Conservation (phyloP, 257 asterid species). For the Ajuga chamaepitys region DNA sequence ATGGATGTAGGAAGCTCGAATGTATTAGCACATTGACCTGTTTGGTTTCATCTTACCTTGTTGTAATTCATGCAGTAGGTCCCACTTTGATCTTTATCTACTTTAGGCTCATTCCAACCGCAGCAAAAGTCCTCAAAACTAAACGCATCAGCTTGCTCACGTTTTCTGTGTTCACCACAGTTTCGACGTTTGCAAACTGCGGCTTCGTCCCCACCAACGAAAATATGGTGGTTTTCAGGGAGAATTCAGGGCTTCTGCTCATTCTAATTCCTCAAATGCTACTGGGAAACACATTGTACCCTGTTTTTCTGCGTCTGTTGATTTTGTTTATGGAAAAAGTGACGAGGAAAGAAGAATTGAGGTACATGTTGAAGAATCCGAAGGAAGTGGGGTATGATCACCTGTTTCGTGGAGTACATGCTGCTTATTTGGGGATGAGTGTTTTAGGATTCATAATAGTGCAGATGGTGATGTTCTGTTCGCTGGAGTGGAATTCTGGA, state of each 20-base stretch:
- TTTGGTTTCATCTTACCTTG: conserved; percentile 24
- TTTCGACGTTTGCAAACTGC: conserved; percentile 55
- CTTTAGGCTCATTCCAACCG: conserved; percentile 14
- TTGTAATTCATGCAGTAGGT: conserved; percentile 24
- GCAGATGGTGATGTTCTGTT: conserved; percentile 29
- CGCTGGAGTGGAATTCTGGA: conserved; percentile 33
- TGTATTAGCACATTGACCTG: conserved; percentile 11
- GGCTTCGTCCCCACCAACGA: conserved; percentile 69
- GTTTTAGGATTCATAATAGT: conserved; percentile 27
- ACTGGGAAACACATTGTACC: conserved; percentile 55
- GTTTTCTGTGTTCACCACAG: conserved; percentile 35
- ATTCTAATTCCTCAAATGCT: conserved; percentile 55
- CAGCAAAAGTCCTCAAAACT: conserved; percentile 18
- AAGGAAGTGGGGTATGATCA: conserved; percentile 27
- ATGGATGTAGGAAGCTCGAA: conserved; percentile 3
- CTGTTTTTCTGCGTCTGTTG: conserved; percentile 15
- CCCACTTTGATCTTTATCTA: conserved; percentile 21
- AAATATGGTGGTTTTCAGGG: conserved; percentile 54
- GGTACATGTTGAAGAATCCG: conserved; percentile 23
- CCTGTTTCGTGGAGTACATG: conserved; percentile 17
- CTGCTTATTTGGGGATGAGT: conserved; percentile 16
- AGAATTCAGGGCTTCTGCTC: conserved; percentile 48
- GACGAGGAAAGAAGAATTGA: conserved; percentile 15
- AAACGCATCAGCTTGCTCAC: conserved; percentile 31
- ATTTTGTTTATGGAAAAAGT: conserved; percentile 22